Conservation (phyloP, 768 basidiomycete species). For the Tricholomella constricta region DNA sequence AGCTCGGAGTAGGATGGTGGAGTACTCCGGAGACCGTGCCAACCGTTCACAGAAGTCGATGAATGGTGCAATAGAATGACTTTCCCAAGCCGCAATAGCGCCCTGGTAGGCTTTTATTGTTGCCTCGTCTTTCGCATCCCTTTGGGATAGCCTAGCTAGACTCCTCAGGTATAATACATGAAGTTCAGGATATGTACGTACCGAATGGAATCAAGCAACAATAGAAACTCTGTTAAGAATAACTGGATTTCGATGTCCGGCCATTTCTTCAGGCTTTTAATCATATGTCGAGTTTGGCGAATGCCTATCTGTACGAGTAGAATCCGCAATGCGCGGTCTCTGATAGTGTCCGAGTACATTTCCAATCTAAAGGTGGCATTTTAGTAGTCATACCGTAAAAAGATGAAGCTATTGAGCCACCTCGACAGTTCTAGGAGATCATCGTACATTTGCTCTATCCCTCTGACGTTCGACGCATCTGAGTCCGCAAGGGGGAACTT, state of each 20-base stretch:
- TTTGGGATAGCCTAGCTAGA: constrained; percentile 1
- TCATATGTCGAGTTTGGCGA: constrained; percentile 3
- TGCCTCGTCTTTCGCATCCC: background rate
- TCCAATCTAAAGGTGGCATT: background rate
- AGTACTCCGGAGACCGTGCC: background rate
- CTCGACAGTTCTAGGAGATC: constrained; percentile 30
- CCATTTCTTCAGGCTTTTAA: constrained; percentile 10
- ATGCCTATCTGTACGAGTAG: constrained; percentile 11
- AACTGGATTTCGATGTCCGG: constrained; percentile 10
- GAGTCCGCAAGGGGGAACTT: constrained; percentile 7
- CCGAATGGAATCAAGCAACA: constrained; percentile 8
- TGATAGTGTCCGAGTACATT: constrained; percentile 6
- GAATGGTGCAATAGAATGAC: constrained; percentile 7
- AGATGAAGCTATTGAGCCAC: constrained; percentile 12
- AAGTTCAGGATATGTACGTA: background rate
- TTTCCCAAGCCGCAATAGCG: constrained; percentile 10
- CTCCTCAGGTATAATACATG: background rate
- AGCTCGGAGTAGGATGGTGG: background rate
- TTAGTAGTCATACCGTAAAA: background rate
- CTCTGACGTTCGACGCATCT: constrained; percentile 6
- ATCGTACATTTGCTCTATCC: constrained; percentile 23
- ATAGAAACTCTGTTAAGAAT: constrained; percentile 7
- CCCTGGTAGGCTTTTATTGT: constrained; percentile 2
- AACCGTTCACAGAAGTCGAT: constrained; percentile 6
- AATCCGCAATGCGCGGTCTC: constrained; percentile 7